A percentile compares a stretch with the other conserved stretches of the same genome.
Evolutionary conservation across 805 yeast species (phyloP).

Genomic region (Priceomyces castillae): DNA sequence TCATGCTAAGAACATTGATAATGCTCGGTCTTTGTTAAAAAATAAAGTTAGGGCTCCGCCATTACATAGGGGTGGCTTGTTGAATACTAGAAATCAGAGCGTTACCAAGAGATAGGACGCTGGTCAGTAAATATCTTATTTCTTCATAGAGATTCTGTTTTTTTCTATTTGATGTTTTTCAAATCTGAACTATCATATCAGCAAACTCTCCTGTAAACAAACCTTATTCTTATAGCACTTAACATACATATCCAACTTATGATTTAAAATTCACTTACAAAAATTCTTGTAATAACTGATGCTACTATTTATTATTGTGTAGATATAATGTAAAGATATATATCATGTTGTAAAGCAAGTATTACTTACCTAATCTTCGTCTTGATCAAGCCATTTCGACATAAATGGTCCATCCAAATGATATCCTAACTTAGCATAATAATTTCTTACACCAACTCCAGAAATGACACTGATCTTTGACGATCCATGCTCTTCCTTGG

Average conservation of each 20-base stretch:
- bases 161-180: too few species aligned
- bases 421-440: constrained; percentile 90
- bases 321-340: too few species aligned
- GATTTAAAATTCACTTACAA: too few species aligned
- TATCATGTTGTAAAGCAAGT: too few species aligned
- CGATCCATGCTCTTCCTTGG: constrained; percentile 92
- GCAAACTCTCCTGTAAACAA: too few species aligned
- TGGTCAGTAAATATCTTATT: not conserved
- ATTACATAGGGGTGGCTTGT: constrained; percentile 41
- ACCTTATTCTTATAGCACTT: too few species aligned
- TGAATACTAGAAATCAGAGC: constrained; percentile 8
- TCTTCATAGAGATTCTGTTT: not conserved
- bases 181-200: too few species aligned
- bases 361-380: constrained; percentile 1
- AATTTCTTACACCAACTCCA: constrained; percentile 97
- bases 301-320: too few species aligned
- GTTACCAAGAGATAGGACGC: not conserved
- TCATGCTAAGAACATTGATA: constrained; percentile 19
- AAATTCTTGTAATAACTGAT: too few species aligned
- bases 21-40: constrained; percentile 38
- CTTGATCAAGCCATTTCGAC: constrained; percentile 56
- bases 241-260: too few species aligned
- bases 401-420: constrained; percentile 92
- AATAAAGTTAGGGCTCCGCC: constrained; percentile 40
- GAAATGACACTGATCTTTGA: constrained; percentile 88